A percentile compares a stretch with the other conserved stretches of the same genome.
These are phyloP conservation scores for Chaetomidium leptoderma DNA, from an alignment of 495 filamentous ascomycete species.

Conservation along the genomic window DNA sequence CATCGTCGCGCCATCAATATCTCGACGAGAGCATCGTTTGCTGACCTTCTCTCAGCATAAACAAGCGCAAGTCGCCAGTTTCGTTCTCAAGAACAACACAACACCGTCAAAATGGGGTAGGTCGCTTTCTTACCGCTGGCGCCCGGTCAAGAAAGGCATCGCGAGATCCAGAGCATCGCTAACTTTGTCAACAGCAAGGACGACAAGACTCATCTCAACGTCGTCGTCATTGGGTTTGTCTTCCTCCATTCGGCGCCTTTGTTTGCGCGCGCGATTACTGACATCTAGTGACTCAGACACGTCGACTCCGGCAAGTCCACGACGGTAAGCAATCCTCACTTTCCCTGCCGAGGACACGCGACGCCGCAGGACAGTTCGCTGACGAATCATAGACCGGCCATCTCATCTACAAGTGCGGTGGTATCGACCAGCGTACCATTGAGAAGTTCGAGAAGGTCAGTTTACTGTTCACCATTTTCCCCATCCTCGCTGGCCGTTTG, in stretches of 20 bases:
- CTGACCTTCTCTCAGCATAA: constrained; percentile 16
- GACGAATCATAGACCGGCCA: constrained; percentile 54
- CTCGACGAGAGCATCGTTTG: constrained; percentile 9
- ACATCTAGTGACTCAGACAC: constrained; percentile 53
- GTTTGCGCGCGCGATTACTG: constrained; percentile 10
- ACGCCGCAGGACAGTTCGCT: background rate
- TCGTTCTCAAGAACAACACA: constrained; percentile 15
- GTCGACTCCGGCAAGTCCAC: constrained; percentile 99
- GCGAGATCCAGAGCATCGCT: constrained; percentile 17
- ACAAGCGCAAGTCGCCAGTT: constrained; percentile 26
- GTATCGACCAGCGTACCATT: constrained; percentile 99
- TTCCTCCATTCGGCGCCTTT: constrained; percentile 51
- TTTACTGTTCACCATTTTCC: constrained; percentile 17
- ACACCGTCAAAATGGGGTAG: constrained; percentile 35
- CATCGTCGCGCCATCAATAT: constrained; percentile 4
- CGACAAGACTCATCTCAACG: constrained; percentile 82
- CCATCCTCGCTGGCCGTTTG: constrained; percentile 13
- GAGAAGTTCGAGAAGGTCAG: constrained; percentile 99
- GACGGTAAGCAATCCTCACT: constrained; percentile 60
- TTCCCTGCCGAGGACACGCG: background rate
- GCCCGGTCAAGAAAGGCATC: background rate
- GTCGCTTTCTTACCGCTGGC: background rate
- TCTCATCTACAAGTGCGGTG: constrained; percentile 99
- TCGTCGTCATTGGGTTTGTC: constrained; percentile 97
- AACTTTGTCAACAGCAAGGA: constrained; percentile 63